Evolutionary conservation across 768 basidiomycete species (phyloP).

Genomic region (Tremella yokohamensis): DNA sequence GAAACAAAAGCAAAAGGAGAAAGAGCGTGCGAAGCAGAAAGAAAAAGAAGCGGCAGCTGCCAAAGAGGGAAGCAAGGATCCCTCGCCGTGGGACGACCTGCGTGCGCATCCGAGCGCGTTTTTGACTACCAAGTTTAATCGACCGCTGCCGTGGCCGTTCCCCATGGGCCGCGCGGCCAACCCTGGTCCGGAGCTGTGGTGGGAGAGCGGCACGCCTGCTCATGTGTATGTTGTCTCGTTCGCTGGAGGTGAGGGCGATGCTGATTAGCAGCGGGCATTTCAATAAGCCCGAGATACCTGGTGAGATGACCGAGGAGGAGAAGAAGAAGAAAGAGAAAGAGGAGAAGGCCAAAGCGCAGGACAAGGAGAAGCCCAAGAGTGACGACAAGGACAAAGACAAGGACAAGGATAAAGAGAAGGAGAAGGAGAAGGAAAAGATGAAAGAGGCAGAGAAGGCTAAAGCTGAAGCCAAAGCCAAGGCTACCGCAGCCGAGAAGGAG

Average conservation of each 20-base stretch:
- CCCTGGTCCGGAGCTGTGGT: slow-evolving; percentile 37
- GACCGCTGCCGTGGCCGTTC: slow-evolving; percentile 41
- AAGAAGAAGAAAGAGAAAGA: slow-evolving; percentile 24
- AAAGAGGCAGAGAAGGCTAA: slow-evolving; percentile 25
- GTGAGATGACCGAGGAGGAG: slow-evolving; percentile 21
- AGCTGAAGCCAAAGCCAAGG: slow-evolving; percentile 18
- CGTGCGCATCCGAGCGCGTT: slow-evolving; percentile 44
- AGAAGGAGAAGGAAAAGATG: slow-evolving; percentile 22
- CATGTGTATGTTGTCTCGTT: slow-evolving; percentile 37
- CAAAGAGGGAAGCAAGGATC: slow-evolving; percentile 10
- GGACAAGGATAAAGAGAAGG: slow-evolving; percentile 17
- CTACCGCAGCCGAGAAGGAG: slow-evolving; percentile 17
- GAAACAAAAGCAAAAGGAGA: slow-evolving; percentile 3
- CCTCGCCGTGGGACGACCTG: slow-evolving; percentile 42
- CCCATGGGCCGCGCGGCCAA: slow-evolving; percentile 35
- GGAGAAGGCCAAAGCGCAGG: slow-evolving; percentile 23
- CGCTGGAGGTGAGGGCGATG: background rate
- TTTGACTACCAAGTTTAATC: slow-evolving; percentile 37
- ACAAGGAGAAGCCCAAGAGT: slow-evolving; percentile 8
- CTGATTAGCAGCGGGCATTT: slow-evolving; percentile 37
- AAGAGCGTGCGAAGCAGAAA: slow-evolving; percentile 25
- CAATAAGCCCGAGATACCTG: slow-evolving; percentile 28
- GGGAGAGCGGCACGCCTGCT: slow-evolving; percentile 44
- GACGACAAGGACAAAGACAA: slow-evolving; percentile 16
- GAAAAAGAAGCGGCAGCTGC: slow-evolving; percentile 21